Evolutionary conservation across 2,329 filamentous ascomycete species (phyloP), one percentile per base, ranked within the genome.

Genomic region (Pyrenochaeta sp.): DNA sequence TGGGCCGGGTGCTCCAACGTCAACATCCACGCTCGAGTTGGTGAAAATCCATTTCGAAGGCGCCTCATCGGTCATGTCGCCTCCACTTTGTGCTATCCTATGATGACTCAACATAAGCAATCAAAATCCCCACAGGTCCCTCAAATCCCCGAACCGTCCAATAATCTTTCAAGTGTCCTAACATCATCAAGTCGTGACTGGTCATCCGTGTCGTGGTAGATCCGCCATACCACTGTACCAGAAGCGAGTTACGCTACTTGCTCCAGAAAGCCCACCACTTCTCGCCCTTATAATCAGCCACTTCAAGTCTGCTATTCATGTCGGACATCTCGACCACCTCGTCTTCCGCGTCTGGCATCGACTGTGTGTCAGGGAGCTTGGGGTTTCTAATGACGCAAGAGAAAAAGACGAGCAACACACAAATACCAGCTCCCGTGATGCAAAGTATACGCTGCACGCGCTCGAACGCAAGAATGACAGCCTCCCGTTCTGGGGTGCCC

Each of bases 371-470:
- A 3, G 77, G 78, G 52, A 84, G 69, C 45, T 69, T 75, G 3
- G 82, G 82, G 58, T 84, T 81, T 19, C 82, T 72, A 51, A 84
- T 75, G 28, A 78, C 74, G 34, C 80, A 66, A 2, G 82, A 71
- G 60, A 84, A 84, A 0, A 64, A 69, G 54, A 84, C 80, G 32
- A 85, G 64, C 3, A 82, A 74, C 10, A 81, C 73, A 8, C 78
- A 81, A 8, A 85, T 65, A 57, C 81, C 83, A 30, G 84, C 81
- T 13, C 82, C 83, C 0, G 81, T 80, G 52, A 84, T 83, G 56
- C 81, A 83, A 9, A 85, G 72, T 37, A 84, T 58, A 3, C 79
- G 68, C 69, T 85, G 82, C 0, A 79, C 77, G 51, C 81, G 71
- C 54, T 76, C 75, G 57, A 84, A 84, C 3, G 78, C 77, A 8